Base-by-base conservation (phyloP, 148 eudicot species). In the Agrostemma githago region DNA sequence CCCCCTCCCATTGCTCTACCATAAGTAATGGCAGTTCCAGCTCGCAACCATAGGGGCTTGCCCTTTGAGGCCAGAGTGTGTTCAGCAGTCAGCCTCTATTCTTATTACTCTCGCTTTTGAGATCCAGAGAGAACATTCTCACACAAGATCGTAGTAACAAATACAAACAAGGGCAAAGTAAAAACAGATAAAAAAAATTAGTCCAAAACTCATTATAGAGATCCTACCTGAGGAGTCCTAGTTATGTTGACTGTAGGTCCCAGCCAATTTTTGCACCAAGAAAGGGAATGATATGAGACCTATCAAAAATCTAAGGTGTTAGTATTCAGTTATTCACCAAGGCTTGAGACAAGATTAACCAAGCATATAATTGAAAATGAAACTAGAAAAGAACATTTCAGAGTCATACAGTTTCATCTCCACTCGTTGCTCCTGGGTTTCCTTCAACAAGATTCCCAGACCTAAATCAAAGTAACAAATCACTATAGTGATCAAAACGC, bases 201-300 rank as follows among this genome's bases (percentile, higher is more conserved):
- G 62, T 38, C 16, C 48, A 74, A 37, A 60, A 57, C 20, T n/a
- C 26, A 19, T 53, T 6, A 60, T 15, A 56, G 46, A 15, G 37
- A 3, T 63, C 57, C 39, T 82, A 92, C 98, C 97, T 95, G 98
- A 66, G 98, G 98, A 77, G 98, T 83, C 83, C 98, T 95, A 71
- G 98, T 92, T 80, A 95, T 87, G 85, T 92, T 95, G 64, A 95
- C 98, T 66, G 78, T 83, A 59, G 93, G 83, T 77, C 98, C 98
- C 79, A 95, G 82, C 98, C 98, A 95, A 81, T 82, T 90, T 84
- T 95, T 95, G 85, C 98, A 95, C 97, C 93, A 95, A 75, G 98
- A 92, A 82, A 95, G 97, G 26, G 98, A 95, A 85, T 95, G 80
- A 80, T 95, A 95, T 12, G 98, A 84, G 65, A 91, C 98, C 98